Evolutionary conservation across 768 basidiomycete species (phyloP).

Genomic region (Leccinum truebloodii): DNA sequence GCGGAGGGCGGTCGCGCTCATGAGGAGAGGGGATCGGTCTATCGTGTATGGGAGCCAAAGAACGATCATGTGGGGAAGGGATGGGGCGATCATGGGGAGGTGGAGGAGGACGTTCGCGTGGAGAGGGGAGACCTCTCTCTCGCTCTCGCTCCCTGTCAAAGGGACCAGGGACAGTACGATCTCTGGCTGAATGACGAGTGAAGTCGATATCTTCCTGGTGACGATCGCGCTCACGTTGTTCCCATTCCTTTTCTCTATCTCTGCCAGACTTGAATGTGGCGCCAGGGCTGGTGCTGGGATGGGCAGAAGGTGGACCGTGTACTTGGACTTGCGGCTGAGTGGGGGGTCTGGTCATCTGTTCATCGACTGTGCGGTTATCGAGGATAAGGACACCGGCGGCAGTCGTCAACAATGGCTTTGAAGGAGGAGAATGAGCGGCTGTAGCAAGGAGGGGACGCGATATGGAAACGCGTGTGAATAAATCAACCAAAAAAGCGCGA

Average conservation of each 20-base stretch:
- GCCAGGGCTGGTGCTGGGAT: slow-evolving; percentile 26
- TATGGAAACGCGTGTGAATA: slow-evolving; percentile 9
- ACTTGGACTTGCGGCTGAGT: slow-evolving; percentile 20
- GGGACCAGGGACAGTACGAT: slow-evolving; percentile 20
- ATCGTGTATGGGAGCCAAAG: slow-evolving; percentile 24
- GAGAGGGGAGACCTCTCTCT: slow-evolving; percentile 24
- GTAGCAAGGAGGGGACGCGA: neutral
- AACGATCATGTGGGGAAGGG: slow-evolving; percentile 21
- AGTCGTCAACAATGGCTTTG: slow-evolving; percentile 28
- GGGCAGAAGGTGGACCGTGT: slow-evolving; percentile 17
- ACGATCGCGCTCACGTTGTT: slow-evolving; percentile 29
- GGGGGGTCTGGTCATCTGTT: slow-evolving; percentile 29
- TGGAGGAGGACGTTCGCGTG: slow-evolving; percentile 25
- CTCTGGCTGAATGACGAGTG: slow-evolving; percentile 27
- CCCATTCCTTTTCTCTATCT: slow-evolving; percentile 32
- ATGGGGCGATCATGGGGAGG: slow-evolving; percentile 27
- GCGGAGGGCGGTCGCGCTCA: slow-evolving; percentile 25
- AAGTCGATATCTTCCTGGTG: slow-evolving; percentile 31
- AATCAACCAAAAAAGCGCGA: neutral
- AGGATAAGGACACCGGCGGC: slow-evolving; percentile 30
- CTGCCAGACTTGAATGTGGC: slow-evolving; percentile 24
- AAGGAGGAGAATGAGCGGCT: slow-evolving; percentile 32
- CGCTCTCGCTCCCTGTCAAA: slow-evolving; percentile 32
- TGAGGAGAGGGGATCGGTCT: slow-evolving; percentile 27
- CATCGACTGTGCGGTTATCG: slow-evolving; percentile 33